These are phyloP conservation scores for Nitzschia sp. DNA, from an alignment of 108 stramenopile species.

Conservation along the genomic window DNA sequence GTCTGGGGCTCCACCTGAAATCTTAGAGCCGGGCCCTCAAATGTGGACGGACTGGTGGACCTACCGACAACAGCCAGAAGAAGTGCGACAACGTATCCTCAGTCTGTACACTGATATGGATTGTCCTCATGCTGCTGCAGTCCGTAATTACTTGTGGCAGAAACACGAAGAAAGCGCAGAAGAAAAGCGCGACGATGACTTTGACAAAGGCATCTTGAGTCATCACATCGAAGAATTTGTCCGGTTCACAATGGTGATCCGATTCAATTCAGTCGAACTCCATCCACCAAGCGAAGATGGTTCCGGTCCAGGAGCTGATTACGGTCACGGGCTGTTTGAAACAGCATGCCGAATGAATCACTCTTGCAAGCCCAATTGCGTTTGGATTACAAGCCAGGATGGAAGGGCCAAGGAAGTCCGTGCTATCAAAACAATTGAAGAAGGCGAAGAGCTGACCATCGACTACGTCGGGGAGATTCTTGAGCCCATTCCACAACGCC, in stretches of 20 bases:
- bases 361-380: slow-evolving; percentile 40
- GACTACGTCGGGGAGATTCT: slow-evolving; percentile 28
- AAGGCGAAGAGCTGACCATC: slow-evolving; percentile 36
- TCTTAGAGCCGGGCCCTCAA: slow-evolving; percentile 31
- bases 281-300: slow-evolving; percentile 32
- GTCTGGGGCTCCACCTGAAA: slow-evolving; percentile 18
- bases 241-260: slow-evolving; percentile 37
- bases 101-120: slow-evolving; percentile 30
- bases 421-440: slow-evolving; percentile 24
- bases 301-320: slow-evolving; percentile 22
- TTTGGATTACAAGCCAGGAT: slow-evolving; percentile 34
- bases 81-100: slow-evolving; percentile 14
- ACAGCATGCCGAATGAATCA: slow-evolving; percentile 40
- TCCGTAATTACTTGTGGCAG: slow-evolving; percentile 18
- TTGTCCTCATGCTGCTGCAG: slow-evolving; percentile 27
- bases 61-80: slow-evolving; percentile 20
- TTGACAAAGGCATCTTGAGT: slow-evolving; percentile 14
- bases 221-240: slow-evolving; percentile 33
- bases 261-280: slow-evolving; percentile 37
- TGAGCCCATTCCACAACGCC: slow-evolving; percentile 23
- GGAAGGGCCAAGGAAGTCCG: slow-evolving; percentile 31
- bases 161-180: slow-evolving; percentile 1
- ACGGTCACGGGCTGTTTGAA: slow-evolving; percentile 37
- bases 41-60: slow-evolving; percentile 36
- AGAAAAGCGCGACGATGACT: slow-evolving; percentile 9